Evolutionary conservation across 352 stramenopile genomes (phyloP).

Genomic region (Phytophthora boehmeriae): DNA sequence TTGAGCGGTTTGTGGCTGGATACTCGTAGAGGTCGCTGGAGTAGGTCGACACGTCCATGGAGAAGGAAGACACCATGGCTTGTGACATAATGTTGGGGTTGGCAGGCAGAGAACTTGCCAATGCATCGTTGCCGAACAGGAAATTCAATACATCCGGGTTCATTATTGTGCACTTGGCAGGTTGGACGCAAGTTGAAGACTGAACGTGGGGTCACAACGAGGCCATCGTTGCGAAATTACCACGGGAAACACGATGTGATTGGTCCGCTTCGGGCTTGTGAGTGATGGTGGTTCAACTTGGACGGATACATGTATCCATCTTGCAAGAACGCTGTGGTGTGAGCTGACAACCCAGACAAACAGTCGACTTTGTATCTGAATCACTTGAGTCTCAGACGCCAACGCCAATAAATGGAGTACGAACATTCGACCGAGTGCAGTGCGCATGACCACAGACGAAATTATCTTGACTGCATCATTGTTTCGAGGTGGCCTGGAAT

Average conservation of each 20-base stretch:
- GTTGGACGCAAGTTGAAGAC: slow-evolving; percentile 1
- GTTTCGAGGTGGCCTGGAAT: slow-evolving; percentile 9
- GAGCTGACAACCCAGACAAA: slow-evolving; percentile 35
- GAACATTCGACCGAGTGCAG: slow-evolving; percentile 16
- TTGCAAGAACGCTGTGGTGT: slow-evolving; percentile 4
- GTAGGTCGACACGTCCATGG: slow-evolving; percentile 62
- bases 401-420: slow-evolving; percentile 27
- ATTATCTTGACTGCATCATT: slow-evolving; percentile 15
- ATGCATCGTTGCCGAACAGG: slow-evolving; percentile 24
- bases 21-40: slow-evolving; percentile 67
- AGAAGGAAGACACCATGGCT: slow-evolving; percentile 64
- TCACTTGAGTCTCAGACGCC: slow-evolving; percentile 29
- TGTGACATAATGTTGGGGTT: slow-evolving; percentile 45
- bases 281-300: slow-evolving; percentile 14
- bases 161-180: slow-evolving; percentile 25
- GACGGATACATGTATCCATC: too few species aligned
- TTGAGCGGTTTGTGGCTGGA: slow-evolving; percentile 31
- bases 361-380: slow-evolving; percentile 24
- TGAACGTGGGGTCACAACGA: slow-evolving; percentile 2
- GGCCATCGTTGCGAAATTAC: too few species aligned
- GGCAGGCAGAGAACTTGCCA: background rate
- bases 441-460: slow-evolving; percentile 24
- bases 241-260: slow-evolving; percentile 22
- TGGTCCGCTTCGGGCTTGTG: slow-evolving; percentile 6
- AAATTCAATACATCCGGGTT: slow-evolving; percentile 39